phyloP scores from a whole-genome alignment of 163 green algal species.

The Coccomyxa subellipsoidea region DNA sequence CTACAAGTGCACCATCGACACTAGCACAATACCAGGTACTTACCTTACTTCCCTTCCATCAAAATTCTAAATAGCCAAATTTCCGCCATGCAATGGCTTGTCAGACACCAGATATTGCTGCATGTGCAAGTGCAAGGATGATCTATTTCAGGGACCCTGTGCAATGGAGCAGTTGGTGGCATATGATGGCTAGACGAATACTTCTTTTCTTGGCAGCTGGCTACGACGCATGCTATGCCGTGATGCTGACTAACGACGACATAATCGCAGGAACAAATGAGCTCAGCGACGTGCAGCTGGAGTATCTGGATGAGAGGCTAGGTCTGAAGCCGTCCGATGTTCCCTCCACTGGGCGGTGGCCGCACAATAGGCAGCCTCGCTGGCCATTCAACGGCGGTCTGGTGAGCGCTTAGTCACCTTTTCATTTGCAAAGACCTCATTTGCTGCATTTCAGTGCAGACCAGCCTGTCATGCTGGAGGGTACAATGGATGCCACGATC shows the following conservation, averaged over 20 bases:
- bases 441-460: neutral
- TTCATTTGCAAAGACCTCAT: neutral
- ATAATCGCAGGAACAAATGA: neutral
- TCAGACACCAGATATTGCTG: too few relatives aligned
- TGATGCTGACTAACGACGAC: neutral
- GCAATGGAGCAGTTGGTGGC: too few relatives aligned
- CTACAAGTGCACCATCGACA: neutral
- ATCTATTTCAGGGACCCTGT: too few relatives aligned
- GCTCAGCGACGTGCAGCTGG: neutral
- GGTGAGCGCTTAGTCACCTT: neutral
- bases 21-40: neutral
- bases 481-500: too few relatives aligned
- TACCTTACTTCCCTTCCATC: too few relatives aligned
- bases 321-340: neutral
- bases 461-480: too few relatives aligned
- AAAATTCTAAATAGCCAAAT: too few relatives aligned
- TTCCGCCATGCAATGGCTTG: too few relatives aligned
- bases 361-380: neutral
- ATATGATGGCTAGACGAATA: too few relatives aligned
- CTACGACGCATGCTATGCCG: too few relatives aligned
- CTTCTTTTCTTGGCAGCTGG: too few relatives aligned
- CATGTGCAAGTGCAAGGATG: too few relatives aligned
- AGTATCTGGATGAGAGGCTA: constrained; percentile 4
- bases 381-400: constrained; percentile 14
- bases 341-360: neutral